These are phyloP conservation scores for Xylaria hypoxylon DNA, from an alignment of 2,329 filamentous ascomycete species.

Conservation along the genomic window DNA sequence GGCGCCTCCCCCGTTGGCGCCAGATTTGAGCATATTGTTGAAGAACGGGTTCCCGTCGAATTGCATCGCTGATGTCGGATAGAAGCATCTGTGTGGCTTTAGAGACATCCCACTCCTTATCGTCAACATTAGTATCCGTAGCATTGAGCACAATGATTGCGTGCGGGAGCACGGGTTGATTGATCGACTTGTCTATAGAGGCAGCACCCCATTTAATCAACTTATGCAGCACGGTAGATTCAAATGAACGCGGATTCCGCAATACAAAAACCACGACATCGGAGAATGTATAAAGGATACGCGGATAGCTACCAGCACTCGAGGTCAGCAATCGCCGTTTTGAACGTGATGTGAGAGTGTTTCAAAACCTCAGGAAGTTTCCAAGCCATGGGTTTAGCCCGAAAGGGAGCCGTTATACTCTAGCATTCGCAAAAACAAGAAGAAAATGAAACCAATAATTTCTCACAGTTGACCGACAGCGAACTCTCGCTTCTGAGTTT, in stretches of 20 bases:
- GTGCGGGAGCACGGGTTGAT: constrained; percentile 66
- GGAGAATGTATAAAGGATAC: constrained; percentile 60
- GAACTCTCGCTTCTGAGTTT: constrained; percentile 53
- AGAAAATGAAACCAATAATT: no score
- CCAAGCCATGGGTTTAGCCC: no score
- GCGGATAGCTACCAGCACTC: constrained; percentile 50
- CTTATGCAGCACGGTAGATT: constrained; percentile 55
- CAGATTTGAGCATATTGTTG: constrained; percentile 58
- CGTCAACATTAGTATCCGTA: constrained; percentile 53
- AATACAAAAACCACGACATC: constrained; percentile 60
- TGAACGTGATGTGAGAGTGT: no score
- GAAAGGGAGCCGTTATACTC: no score
- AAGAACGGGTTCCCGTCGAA: constrained; percentile 51
- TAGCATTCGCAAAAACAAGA: no score
- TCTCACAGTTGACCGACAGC: constrained; percentile 52
- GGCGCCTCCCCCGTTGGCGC: constrained; percentile 55
- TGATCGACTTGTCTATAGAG: constrained; percentile 64
- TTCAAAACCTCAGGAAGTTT: no score
- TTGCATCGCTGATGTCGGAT: constrained; percentile 50
- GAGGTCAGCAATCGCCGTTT: no score
- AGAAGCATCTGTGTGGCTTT: constrained; percentile 56
- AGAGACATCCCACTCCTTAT: constrained; percentile 58
- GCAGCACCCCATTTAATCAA: constrained; percentile 64
- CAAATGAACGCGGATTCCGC: constrained; percentile 56
- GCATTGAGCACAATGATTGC: constrained; percentile 66